Base-by-base conservation (phyloP, 202 grass and related monocot genomes). In the Zoysia matrella region DNA sequence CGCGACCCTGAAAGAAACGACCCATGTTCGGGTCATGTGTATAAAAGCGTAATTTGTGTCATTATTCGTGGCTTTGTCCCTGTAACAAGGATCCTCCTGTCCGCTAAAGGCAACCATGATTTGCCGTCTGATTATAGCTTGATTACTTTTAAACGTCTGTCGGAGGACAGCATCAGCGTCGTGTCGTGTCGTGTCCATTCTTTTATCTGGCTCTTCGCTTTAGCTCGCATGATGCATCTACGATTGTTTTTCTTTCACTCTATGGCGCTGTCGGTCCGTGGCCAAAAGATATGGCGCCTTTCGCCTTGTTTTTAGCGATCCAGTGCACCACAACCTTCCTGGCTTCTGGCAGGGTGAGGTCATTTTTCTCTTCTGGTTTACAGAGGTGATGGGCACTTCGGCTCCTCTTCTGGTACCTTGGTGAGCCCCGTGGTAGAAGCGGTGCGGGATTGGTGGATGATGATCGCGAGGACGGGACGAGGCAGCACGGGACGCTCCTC, bases 91-190 rank as follows among this genome's bases (percentile, higher is more conserved):
- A 83, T 75, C n/a, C 66, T 75, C 74, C 74, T 75, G 69, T 76
- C 74, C 69, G 22, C 16, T 55, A 18, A 64, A 76, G 65, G 65
- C 46, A 13, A 55, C 48, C 70, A 22, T 22, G 22, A 22, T 22
- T 22, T 22, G 22, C 22, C 22, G 22, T 22, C 22, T 69, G 46
- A 83, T 46, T 67, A 12, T 47, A 18, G 55, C 61, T 44, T 22
- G 64, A 56, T 60, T 71, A 57, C 44, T 75, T 68, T 73, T 57
- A 42, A 75, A 22, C 64, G 13, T 0, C 83, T 90, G 88, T 76
- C 75, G 75, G 80, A 51, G 16, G 52, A 79, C 88, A 82, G 74
- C 74, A 82, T 82, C 76, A 15, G 16, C 65, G 48, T 36, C 18
- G 15, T 65, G 74, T 41, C 78, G 12, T 61, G 72, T 16, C 80